Evolutionary conservation across 768 basidiomycete genomes (phyloP).

Genomic region (Xerocomus brunneocitrinus): DNA sequence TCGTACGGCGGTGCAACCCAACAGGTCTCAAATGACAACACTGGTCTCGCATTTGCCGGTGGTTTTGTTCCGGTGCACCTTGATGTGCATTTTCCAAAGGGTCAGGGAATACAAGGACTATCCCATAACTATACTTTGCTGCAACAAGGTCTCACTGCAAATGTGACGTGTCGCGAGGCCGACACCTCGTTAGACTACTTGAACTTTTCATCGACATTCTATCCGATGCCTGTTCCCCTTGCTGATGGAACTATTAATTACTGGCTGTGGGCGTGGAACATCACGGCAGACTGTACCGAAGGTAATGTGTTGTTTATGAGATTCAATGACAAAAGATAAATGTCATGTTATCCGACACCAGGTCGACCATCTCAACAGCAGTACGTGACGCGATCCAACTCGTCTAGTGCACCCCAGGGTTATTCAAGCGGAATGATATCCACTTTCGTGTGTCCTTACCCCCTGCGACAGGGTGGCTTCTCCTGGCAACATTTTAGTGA

Average conservation of each 20-base stretch:
- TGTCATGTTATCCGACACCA: background rate
- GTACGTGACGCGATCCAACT: background rate
- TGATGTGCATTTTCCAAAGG: background rate
- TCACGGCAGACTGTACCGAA: background rate
- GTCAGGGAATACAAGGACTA: background rate
- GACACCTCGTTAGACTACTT: background rate
- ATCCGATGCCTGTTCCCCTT: background rate
- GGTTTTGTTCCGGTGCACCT: background rate
- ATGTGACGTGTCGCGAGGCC: constrained; percentile 1
- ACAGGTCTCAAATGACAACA: background rate
- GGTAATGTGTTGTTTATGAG: background rate
- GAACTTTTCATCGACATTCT: background rate
- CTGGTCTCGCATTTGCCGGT: background rate
- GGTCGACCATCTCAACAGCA: background rate
- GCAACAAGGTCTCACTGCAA: constrained; percentile 9
- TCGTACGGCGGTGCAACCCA: background rate
- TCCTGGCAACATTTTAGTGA: constrained; percentile 2
- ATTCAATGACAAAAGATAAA: background rate
- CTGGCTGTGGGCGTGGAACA: background rate
- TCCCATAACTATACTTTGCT: background rate
- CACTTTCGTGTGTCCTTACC: constrained; percentile 9
- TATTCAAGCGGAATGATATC: background rate
- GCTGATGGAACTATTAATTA: background rate
- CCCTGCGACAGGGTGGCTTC: background rate
- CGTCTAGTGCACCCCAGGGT: background rate